Base-by-base conservation (phyloP, 1,284 basidiomycete species). In the Ustilago loliicola region DNA sequence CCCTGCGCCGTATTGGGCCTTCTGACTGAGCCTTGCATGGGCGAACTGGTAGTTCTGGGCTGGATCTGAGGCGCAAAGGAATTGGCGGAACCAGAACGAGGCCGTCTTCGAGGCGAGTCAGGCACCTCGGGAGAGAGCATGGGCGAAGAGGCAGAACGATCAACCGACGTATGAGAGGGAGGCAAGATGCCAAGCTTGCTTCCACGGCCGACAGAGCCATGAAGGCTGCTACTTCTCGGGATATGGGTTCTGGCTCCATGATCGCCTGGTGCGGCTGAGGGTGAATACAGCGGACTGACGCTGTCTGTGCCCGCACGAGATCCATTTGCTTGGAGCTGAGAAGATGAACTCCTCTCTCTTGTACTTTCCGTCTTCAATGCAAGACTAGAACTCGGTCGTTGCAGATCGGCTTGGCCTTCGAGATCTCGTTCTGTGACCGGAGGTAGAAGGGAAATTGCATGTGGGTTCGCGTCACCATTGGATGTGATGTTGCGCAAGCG, bases 31-130 rank as follows among this genome's bases (percentile, higher is more conserved):
- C 50, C 40, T 47, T 60, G 60, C 21, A 32, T 25, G 19, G 70
- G 63, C 32, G 70, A 72, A 54, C 75, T 77, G 13, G 75, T 77
- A 15, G 75, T 77, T 13, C 75, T 50, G 8, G 75, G 75, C 51
- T 69, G 75, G 19, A 77, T 77, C 7, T 72, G 65, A 40, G 74
- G 74, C 7, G 69, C 25, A 34, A 63, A 69, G 3, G 54, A 17
- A 19, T 34, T 57, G 5, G 50, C 61, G 0, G 67, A 71, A 23
- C 73, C 61, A 9, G 73, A 71, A 7, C 61, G 68, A 29, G 68
- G 68, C 13, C 73, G 65, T 42, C 62, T 55, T 25, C 59, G 63
- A 52, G 66, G 63, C 5, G 62, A 61, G 19, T 48, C 52, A 21
- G 53, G 34, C 30, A 29, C 10, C 11, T 58, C 67, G 10, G 29